Base-by-base conservation (phyloP, 768 basidiomycete genomes). In the Rhodocollybia butyracea region DNA sequence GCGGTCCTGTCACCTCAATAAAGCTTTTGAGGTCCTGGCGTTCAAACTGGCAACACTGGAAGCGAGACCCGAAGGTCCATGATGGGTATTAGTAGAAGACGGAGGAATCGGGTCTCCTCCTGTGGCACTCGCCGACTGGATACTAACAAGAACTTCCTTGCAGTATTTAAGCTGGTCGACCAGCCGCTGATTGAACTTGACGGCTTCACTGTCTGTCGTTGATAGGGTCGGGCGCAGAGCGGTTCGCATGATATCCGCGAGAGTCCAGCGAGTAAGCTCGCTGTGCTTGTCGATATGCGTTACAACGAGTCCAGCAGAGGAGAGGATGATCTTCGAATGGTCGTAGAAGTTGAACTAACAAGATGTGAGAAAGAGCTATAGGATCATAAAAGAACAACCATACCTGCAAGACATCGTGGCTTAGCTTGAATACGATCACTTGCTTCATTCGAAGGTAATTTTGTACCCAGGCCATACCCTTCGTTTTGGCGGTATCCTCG, bases 341-440 rank as follows among this genome's bases (percentile, higher is more conserved):
- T 98, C 97, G 69, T 91, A 92, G 70, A 98, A 98, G 76, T 98
- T 99, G 81, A 98, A 98, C 96, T 98, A 66, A 2, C 43, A 24
- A 51, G 27, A 47, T 57, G 43, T 56, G 53, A 53, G 22, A 48
- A 47, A 62, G 46, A 59, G 56, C 34, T 22, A 43, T 31, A 27
- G 19, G 8, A 38, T 19, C 29, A 47, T 46, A 19, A 41, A 15
- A 55, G 22, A 39, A n/a, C 40, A 30, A n/a, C 59, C 80, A 42
- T 56, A 91, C 94, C 84, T 98, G 96, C n/a, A 98, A 70, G 54
- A 93, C 86, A 63, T 96, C 94, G 64, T 97, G 93, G 70, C 91
- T 94, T 71, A 98, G 71, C 78, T 94, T 89, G 79, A 99, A 99
- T 30, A 98, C 88, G 59, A 98, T 95, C 46, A 95, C 93, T 61